phyloP scores from a whole-genome alignment of 2,329 filamentous ascomycete genomes.

The Fusarium incarnatum region DNA sequence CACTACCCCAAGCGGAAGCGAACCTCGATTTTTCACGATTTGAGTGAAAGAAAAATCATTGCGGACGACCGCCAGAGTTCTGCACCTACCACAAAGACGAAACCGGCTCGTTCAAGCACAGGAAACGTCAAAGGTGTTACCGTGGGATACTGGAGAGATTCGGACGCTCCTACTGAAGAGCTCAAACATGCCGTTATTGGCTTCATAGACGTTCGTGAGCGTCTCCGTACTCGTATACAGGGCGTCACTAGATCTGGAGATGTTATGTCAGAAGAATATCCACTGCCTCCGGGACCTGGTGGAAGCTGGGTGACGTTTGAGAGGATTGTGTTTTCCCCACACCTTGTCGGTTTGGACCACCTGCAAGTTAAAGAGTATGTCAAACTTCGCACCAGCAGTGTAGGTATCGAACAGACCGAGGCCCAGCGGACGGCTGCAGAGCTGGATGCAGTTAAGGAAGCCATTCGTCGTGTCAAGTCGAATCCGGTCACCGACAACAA shows the following conservation, averaged over 20 bases:
- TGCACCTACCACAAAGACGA: slow-evolving; percentile 42
- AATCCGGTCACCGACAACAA: slow-evolving; percentile 59
- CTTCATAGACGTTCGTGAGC: slow-evolving; percentile 71
- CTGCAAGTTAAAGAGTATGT: slow-evolving; percentile 72
- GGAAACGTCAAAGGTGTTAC: slow-evolving; percentile 59
- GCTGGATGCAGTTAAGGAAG: slow-evolving; percentile 59
- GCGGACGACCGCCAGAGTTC: slow-evolving; percentile 48
- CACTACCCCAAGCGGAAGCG: slow-evolving; percentile 69
- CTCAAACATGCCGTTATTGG: slow-evolving; percentile 70
- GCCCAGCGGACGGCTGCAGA: slow-evolving; percentile 56
- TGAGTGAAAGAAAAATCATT: slow-evolving; percentile 60
- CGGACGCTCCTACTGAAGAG: slow-evolving; percentile 59
- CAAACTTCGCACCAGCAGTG: slow-evolving; percentile 60
- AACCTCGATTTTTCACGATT: slow-evolving; percentile 60
- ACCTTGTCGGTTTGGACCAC: slow-evolving; percentile 67
- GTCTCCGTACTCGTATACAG: slow-evolving; percentile 70
- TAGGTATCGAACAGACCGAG: slow-evolving; percentile 55
- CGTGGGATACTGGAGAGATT: slow-evolving; percentile 72
- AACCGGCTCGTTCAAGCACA: slow-evolving; percentile 46
- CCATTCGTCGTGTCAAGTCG: slow-evolving; percentile 57
- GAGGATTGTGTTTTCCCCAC: slow-evolving; percentile 67
- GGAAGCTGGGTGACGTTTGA: slow-evolving; percentile 75
- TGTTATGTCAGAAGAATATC: slow-evolving; percentile 58
- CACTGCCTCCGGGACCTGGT: slow-evolving; percentile 68
- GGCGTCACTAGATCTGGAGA: slow-evolving; percentile 61